Evolutionary conservation across 2,329 filamentous ascomycete species (phyloP).

Genomic region (Cytospora chrysosperma): DNA sequence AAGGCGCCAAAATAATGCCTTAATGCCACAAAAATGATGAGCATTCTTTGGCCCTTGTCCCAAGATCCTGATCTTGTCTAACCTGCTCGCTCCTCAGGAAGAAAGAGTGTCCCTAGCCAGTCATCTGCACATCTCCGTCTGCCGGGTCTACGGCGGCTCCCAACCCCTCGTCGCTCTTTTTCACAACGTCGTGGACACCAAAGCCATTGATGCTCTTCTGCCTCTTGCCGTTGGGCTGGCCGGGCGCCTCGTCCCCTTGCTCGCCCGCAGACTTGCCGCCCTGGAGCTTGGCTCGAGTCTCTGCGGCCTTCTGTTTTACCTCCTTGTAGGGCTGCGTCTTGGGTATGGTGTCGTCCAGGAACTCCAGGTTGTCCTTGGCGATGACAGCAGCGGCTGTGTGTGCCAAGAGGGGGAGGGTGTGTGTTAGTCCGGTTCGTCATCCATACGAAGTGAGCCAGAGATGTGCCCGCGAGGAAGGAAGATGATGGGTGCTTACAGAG

Average conservation of each 20-base stretch:
- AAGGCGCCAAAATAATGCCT: background rate
- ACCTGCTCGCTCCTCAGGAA: background rate
- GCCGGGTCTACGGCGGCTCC: constrained; percentile 34
- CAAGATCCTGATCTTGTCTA: background rate
- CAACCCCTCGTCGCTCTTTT: constrained; percentile 38
- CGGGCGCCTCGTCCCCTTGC: constrained; percentile 25
- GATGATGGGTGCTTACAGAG: constrained; percentile 59
- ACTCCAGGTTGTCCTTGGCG: constrained; percentile 91
- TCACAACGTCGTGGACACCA: constrained; percentile 32
- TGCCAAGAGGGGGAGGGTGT: background rate
- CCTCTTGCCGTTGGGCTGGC: constrained; percentile 38
- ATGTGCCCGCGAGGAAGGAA: no score
- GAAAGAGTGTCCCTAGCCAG: constrained; percentile 35
- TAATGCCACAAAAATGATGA: background rate
- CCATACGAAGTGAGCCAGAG: no score
- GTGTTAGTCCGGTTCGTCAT: constrained; percentile 17
- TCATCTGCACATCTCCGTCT: constrained; percentile 61
- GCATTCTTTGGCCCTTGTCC: background rate
- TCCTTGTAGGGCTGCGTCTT: constrained; percentile 79
- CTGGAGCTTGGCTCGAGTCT: constrained; percentile 48
- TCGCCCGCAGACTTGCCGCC: constrained; percentile 41
- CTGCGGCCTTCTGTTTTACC: constrained; percentile 63
- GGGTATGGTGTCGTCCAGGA: constrained; percentile 86
- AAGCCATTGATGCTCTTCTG: constrained; percentile 34
- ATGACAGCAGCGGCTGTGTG: constrained; percentile 74